Conservation (phyloP, 2,329 filamentous ascomycete species). For the Colletotrichum higginsianum region DNA sequence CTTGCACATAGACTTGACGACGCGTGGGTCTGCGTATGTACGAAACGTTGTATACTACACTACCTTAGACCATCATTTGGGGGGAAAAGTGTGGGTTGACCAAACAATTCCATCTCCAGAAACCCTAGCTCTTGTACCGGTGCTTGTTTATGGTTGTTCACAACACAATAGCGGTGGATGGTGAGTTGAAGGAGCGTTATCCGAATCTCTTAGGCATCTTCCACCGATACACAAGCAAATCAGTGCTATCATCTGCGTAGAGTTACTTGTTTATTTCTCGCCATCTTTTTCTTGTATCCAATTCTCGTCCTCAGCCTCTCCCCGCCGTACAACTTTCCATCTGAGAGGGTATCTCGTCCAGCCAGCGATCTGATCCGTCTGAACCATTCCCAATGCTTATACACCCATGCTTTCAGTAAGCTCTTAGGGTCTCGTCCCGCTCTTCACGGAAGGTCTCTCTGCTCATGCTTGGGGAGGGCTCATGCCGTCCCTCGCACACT, state of each 20-base stretch:
- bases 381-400: no score
- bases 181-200: not conserved
- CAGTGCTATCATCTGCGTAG: not conserved
- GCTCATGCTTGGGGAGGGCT: not conserved
- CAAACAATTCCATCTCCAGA: slow-evolving; percentile 12
- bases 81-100: slow-evolving; percentile 11
- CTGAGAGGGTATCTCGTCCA: not conserved
- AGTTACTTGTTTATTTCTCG: not conserved
- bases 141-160: not conserved
- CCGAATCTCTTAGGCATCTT: not conserved
- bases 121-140: not conserved
- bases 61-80: slow-evolving; percentile 28
- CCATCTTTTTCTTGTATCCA: not conserved
- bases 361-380: not conserved
- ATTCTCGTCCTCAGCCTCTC: no score
- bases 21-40: slow-evolving; percentile 40
- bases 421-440: not conserved
- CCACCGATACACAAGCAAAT: not conserved
- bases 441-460: not conserved
- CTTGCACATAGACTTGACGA: slow-evolving; percentile 43
- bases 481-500: slow-evolving; percentile 33
- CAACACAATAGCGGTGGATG: no score
- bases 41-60: slow-evolving; percentile 43
- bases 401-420: not conserved
- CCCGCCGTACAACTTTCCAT: no score